Evolutionary conservation across 2,329 filamentous ascomycete genomes (phyloP).

Genomic region (Periconia macrospinosa): DNA sequence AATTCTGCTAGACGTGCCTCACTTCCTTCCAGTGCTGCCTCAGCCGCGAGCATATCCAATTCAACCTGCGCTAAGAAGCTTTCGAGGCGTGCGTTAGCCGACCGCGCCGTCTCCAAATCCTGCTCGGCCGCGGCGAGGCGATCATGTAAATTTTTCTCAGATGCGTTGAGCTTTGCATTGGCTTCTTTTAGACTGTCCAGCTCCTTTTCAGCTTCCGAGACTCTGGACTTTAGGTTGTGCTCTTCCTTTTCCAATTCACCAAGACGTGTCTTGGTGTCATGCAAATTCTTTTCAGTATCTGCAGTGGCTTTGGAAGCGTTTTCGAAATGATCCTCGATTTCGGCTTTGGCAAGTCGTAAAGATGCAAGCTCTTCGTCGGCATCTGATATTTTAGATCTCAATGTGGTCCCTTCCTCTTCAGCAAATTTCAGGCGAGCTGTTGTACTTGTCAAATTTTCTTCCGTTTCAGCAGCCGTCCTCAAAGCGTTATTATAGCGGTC

Average conservation of each 20-base stretch:
- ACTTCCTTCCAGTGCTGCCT: constrained; percentile 34
- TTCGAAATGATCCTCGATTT: constrained; percentile 13
- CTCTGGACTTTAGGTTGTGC: constrained; percentile 16
- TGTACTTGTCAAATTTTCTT: constrained; percentile 12
- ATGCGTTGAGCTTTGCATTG: constrained; percentile 28
- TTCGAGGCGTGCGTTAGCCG: constrained; percentile 36
- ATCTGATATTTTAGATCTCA: constrained; percentile 16
- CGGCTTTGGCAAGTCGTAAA: constrained; percentile 15
- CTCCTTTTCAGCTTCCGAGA: constrained; percentile 30
- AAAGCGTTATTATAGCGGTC: constrained; percentile 3
- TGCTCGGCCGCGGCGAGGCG: constrained; percentile 35
- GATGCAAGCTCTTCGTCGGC: constrained; percentile 12
- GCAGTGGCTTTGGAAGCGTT: constrained; percentile 3
- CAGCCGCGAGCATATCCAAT: constrained; percentile 31
- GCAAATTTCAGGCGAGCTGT: constrained; percentile 16
- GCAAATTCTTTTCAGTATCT: constrained; percentile 22
- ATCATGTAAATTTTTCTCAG: constrained; percentile 29
- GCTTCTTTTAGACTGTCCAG: constrained; percentile 26
- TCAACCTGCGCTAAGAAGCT: constrained; percentile 34
- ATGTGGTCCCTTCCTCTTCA: constrained; percentile 16
- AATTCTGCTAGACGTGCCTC: constrained; percentile 30
- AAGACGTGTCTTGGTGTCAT: constrained; percentile 22
- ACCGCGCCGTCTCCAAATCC: constrained; percentile 29
- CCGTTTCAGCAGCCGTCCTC: constrained; percentile 2
- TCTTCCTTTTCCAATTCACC: constrained; percentile 25